phyloP scores from a whole-genome alignment of 225 moss, liverwort and hornwort species.

The Polytrichum commune region DNA sequence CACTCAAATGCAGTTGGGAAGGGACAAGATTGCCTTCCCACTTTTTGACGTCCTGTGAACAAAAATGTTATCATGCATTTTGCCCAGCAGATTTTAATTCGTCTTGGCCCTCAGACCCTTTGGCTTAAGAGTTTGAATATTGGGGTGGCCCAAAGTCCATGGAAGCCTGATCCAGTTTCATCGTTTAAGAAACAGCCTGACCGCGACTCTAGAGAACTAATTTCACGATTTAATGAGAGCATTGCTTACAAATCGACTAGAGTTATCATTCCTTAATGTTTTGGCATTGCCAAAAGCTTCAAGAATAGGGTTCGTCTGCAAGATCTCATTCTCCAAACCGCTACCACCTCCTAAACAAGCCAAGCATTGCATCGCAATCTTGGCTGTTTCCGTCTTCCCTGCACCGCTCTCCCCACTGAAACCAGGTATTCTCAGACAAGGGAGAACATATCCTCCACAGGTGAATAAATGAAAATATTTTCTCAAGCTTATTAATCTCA shows the following conservation, averaged over 20 bases:
- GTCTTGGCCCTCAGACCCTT: no score
- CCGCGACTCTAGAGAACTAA: no score
- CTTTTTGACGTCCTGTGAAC: no score
- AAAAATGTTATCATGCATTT: no score
- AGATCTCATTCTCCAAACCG: conserved; percentile 90
- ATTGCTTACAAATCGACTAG: conserved; percentile 69
- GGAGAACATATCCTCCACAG: no score
- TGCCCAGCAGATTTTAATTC: no score
- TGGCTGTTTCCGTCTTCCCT: conserved; percentile 98
- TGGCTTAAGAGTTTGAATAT: no score
- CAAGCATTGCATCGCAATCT: conserved; percentile 98
- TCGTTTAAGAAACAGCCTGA: neutral
- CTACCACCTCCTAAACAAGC: conserved; percentile 95
- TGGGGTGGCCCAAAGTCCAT: no score
- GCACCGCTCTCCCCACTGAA: conserved; percentile 98
- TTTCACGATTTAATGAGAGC: neutral
- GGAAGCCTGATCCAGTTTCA: neutral
- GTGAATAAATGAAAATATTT: neutral
- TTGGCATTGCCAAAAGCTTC: conserved; percentile 72
- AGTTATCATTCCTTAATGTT: conserved; percentile 66
- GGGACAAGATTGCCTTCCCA: no score
- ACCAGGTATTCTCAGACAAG: neutral
- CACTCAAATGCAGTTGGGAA: no score
- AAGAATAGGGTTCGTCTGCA: conserved; percentile 91
- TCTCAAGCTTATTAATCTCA: no score